Evolutionary conservation across 441 rosid species (phyloP).

Genomic region (Pelargonium myrrhifolium): DNA sequence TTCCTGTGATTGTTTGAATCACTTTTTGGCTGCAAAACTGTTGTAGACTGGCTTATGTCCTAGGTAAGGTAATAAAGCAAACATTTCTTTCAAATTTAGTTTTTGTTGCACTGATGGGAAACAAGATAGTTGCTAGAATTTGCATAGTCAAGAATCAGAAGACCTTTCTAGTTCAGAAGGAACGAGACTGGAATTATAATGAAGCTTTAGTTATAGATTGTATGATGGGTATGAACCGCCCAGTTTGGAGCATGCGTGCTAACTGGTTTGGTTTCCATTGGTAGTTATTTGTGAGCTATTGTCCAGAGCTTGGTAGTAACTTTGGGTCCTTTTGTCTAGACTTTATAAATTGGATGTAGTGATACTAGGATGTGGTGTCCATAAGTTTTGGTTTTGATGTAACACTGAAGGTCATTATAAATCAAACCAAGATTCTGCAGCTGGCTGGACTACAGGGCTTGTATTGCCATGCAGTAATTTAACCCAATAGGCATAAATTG

Average conservation of each 20-base stretch:
- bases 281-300: no score
- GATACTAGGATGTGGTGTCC: background rate
- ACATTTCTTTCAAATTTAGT: background rate
- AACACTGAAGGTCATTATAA: background rate
- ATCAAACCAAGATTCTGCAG: background rate
- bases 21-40: no score
- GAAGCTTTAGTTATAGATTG: no score
- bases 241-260: no score
- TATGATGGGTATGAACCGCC: no score
- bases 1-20: no score
- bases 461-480: conserved; percentile 3
- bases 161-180: no score
- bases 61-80: background rate
- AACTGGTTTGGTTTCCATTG: no score
- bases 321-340: background rate
- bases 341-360: background rate
- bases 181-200: no score
- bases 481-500: background rate
- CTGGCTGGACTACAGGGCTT: background rate
- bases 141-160: no score
- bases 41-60: background rate
- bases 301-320: no score
- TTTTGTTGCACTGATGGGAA: background rate
- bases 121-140: background rate
- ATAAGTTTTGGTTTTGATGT: background rate